These are phyloP conservation scores for Cladobotryum protrusum DNA, from an alignment of 2,329 filamentous ascomycete genomes.

Conservation along the genomic window DNA sequence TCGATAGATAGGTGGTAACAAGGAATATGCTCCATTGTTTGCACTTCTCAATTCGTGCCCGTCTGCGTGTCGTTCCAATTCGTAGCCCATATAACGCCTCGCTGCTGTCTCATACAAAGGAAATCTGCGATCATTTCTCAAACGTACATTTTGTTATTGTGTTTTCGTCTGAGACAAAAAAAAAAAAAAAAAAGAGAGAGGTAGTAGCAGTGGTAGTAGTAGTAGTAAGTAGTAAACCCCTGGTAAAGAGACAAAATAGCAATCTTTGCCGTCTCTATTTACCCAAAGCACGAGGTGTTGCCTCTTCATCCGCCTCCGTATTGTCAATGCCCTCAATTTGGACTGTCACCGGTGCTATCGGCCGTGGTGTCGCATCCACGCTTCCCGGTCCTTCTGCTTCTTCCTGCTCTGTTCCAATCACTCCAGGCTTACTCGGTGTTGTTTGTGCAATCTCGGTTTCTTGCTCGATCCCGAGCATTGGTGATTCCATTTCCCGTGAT, in stretches of 20 bases:
- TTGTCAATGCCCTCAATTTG: slow-evolving; percentile 7
- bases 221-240: background rate
- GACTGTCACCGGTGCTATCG: slow-evolving; percentile 16
- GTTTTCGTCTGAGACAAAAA: background rate
- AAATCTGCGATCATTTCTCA: slow-evolving; percentile 1
- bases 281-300: slow-evolving; percentile 33
- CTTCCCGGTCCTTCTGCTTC: slow-evolving; percentile 15
- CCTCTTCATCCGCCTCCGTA: slow-evolving; percentile 27
- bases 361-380: slow-evolving; percentile 41
- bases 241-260: slow-evolving; percentile 1
- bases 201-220: background rate
- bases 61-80: slow-evolving; percentile 1
- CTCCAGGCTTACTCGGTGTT: slow-evolving; percentile 17
- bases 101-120: slow-evolving; percentile 12
- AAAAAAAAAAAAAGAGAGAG: background rate
- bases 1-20: too few species aligned
- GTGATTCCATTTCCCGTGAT: slow-evolving; percentile 33
- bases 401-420: background rate
- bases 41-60: background rate
- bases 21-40: background rate
- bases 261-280: slow-evolving; percentile 14
- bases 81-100: slow-evolving; percentile 11
- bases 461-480: slow-evolving; percentile 19
- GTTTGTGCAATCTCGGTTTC: slow-evolving; percentile 15
- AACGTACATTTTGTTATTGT: slow-evolving; percentile 4